Base-by-base conservation (phyloP, 306 rosid genomes). In the Corylus heterophylla region DNA sequence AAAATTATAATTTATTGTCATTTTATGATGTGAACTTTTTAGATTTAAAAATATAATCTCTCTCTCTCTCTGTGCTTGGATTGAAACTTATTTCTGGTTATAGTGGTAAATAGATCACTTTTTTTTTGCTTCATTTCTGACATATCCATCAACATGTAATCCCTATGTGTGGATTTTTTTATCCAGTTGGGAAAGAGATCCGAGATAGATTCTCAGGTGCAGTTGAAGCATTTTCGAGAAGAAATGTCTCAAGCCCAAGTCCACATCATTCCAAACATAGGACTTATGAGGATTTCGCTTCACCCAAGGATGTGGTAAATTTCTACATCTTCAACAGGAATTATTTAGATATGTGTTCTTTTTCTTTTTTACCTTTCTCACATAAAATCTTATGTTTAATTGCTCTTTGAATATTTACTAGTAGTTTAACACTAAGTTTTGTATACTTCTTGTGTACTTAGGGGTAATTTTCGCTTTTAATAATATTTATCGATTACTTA, bases 171-270 rank as follows among this genome's bases (percentile, higher is more conserved):
- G 63, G 56, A 88, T 86, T 70, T 69, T 73, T 63, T 83, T 56
- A 14, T 90, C 78, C 84, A 96, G 99, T 80, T 78, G 98, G 96
- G 69, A 96, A 87, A 82, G 98, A 93, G 81, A 85, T 89, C 76
- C 91, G 97, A 79, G 99, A 93, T 75, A 88, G 92, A 85, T 89
- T 88, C 73, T 86, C 98, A 7, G 99, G 98, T 80, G 94, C 94
- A 35, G 94, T 89, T 81, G 99, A 96, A 88, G 90, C 86, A 64
- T 88, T 89, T 84, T 79, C 93, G 42, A 83, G 97, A 74, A 91
- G 90, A 85, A 92, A 90, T 78, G 87, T 78, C 25, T 39, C 88
- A 29, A 82, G 78, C 78, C 18, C 98, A 77, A 87, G 90, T 83
- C 99, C 99, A 69, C 91, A 93, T 80, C 88, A 74, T 72, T 20